These are phyloP conservation scores for Globisporangium spinosum DNA, from an alignment of 352 stramenopile genomes.

Conservation along the genomic window DNA sequence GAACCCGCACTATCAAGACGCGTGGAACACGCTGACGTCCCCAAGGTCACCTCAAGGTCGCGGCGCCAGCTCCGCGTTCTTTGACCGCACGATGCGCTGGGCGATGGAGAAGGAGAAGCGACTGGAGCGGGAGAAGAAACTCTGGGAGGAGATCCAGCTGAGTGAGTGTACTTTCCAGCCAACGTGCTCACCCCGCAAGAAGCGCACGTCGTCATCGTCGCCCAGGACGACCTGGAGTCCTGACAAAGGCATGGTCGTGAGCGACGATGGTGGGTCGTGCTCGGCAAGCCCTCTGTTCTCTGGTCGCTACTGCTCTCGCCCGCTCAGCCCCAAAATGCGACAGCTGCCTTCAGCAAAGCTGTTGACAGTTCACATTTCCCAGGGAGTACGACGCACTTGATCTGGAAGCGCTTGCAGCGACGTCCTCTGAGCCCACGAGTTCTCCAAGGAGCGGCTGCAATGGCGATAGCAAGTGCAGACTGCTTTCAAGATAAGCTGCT, in stretches of 20 bases:
- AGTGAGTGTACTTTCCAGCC: slow-evolving; percentile 62
- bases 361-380: slow-evolving; percentile 6
- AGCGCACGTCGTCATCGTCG: not conserved
- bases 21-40: slow-evolving; percentile 25
- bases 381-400: slow-evolving; percentile 27
- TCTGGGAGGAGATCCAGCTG: slow-evolving; percentile 32
- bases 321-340: not conserved
- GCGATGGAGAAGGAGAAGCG: slow-evolving; percentile 31
- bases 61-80: slow-evolving; percentile 39
- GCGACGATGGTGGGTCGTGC: not conserved
- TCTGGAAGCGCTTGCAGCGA: slow-evolving; percentile 25
- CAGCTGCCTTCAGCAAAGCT: not conserved
- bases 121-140: slow-evolving; percentile 35
- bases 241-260: not conserved
- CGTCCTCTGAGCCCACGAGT: slow-evolving; percentile 23
- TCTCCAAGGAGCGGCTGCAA: slow-evolving; percentile 13
- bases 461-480: not conserved
- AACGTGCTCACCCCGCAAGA: slow-evolving; percentile 16
- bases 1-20: slow-evolving; percentile 50
- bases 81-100: slow-evolving; percentile 45
- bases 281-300: not conserved
- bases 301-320: not conserved
- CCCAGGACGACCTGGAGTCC: slow-evolving; percentile 8
- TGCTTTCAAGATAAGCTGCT: not conserved
- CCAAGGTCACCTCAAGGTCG: not conserved